These are phyloP conservation scores for Micractinium sp. DNA, from an alignment of 139 green algal species.

Conservation along the genomic window DNA sequence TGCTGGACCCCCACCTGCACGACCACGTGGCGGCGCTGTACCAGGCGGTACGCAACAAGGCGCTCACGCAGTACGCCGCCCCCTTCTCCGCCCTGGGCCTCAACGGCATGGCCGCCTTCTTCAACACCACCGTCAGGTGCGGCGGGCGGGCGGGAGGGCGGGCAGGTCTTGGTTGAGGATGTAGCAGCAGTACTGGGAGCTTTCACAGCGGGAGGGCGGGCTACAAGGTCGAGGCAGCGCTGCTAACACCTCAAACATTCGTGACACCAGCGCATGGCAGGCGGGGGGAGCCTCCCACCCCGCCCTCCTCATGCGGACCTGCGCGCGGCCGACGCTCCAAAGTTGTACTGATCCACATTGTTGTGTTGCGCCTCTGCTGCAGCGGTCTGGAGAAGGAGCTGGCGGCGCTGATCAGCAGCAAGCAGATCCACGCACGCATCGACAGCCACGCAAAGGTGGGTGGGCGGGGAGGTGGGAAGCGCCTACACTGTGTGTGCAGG, in stretches of 20 bases:
- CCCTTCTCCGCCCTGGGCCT: slow-evolving; percentile 90
- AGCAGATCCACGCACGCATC: slow-evolving; percentile 86
- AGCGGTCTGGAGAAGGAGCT: slow-evolving; percentile 67
- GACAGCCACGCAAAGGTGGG: slow-evolving; percentile 81
- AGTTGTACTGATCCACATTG: too few species aligned
- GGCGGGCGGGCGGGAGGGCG: too few species aligned
- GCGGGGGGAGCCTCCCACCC: too few species aligned
- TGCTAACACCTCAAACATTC: too few species aligned
- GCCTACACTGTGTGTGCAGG: background rate
- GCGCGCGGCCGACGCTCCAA: too few species aligned
- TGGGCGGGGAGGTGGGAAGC: background rate
- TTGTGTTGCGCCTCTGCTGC: background rate
- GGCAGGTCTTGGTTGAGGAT: too few species aligned
- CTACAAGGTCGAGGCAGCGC: too few species aligned
- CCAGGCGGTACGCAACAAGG: slow-evolving; percentile 70
- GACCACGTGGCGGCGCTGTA: slow-evolving; percentile 79
- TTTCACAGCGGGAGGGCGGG: too few species aligned
- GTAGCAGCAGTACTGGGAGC: too few species aligned
- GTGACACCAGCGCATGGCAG: too few species aligned
- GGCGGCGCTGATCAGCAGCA: slow-evolving; percentile 78
- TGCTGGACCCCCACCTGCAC: slow-evolving; percentile 80
- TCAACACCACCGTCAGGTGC: slow-evolving; percentile 73
- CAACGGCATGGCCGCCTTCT: slow-evolving; percentile 80
- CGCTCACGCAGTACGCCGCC: slow-evolving; percentile 87
- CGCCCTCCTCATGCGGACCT: too few species aligned